Base-by-base conservation (phyloP, 148 eudicot genomes). In the Rhododendron griersonianum region DNA sequence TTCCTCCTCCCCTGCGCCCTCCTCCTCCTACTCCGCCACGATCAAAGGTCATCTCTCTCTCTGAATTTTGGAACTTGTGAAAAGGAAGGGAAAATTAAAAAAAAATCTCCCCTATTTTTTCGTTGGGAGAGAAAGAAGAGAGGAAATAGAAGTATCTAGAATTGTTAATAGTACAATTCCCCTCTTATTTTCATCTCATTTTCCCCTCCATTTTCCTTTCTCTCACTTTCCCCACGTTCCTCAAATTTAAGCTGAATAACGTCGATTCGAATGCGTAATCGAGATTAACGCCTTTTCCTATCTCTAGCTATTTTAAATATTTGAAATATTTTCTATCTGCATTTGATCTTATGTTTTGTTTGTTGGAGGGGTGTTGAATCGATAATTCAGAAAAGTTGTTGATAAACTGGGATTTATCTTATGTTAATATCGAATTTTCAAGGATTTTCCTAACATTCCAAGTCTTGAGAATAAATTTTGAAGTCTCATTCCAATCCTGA, bases 21-120 rank as follows among this genome's bases (percentile, higher is more conserved):
- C 71, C 71, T 23, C 91, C 88, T 39, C 73, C 50, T 16, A 41
- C 86, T 25, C 93, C 11, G 48, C 87, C 4, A 81, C 93, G 21
- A 65, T 93, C 59, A 93, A 93, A 89, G 89, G 95, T 93, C 4
- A 47, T 84, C 67, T 47, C 63, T 84, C 8, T 85, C 6, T 75
- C 8, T 50, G 6, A 39, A 39, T 39, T 41, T 6, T 41, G 44
- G 44, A 39, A 39, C 44, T 41, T 41, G 44, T 41, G 0, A 41
- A 41, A 6, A 41, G 45, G 45, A 41, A 41, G 7, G 45, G 1
- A 6, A 41, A 41, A 41, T 41, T 41, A 41, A 41, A 41, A 6
- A 6, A 41, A 6, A 41, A 0, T 41, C 45, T 6, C 45, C 45
- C 45, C 45, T 1, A 41, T 41, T 41, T 8, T 41, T 41, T 6